phyloP scores from a whole-genome alignment of 2,329 filamentous ascomycete genomes.

The Neospermospora avenae region DNA sequence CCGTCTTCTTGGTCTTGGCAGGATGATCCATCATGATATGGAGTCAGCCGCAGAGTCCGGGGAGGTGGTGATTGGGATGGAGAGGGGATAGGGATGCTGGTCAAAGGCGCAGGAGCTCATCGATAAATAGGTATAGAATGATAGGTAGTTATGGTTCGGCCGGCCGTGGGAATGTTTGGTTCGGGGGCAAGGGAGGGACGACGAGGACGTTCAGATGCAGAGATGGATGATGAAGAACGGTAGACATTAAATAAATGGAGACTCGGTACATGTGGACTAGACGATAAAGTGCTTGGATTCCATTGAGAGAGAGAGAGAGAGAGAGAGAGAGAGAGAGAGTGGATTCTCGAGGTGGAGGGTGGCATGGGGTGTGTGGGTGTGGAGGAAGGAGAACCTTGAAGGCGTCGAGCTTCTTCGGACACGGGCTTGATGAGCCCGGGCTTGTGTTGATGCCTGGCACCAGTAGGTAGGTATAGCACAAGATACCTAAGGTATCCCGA shows the following conservation, averaged over 20 bases:
- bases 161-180: not conserved
- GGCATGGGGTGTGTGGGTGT: not conserved
- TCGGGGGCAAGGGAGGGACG: not conserved
- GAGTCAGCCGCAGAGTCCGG: conserved; percentile 3
- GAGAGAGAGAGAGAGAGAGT: no score
- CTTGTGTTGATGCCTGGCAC: not conserved
- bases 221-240: not conserved
- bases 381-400: not conserved
- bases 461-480: no score
- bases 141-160: not conserved
- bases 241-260: not conserved
- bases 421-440: not conserved
- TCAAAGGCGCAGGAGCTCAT: not conserved
- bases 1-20: conserved; percentile 27
- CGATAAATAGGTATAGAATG: not conserved
- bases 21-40: conserved; percentile 9
- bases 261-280: not conserved
- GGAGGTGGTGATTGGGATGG: not conserved
- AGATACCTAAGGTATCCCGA: no score
- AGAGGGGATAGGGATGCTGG: not conserved
- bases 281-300: not conserved
- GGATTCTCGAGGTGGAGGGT: not conserved
- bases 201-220: not conserved
- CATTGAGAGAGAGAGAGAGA: not conserved
- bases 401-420: not conserved